Evolutionary conservation across 2,329 filamentous ascomycete species (phyloP).

Genomic region (Tolypocladium ovalisporum): DNA sequence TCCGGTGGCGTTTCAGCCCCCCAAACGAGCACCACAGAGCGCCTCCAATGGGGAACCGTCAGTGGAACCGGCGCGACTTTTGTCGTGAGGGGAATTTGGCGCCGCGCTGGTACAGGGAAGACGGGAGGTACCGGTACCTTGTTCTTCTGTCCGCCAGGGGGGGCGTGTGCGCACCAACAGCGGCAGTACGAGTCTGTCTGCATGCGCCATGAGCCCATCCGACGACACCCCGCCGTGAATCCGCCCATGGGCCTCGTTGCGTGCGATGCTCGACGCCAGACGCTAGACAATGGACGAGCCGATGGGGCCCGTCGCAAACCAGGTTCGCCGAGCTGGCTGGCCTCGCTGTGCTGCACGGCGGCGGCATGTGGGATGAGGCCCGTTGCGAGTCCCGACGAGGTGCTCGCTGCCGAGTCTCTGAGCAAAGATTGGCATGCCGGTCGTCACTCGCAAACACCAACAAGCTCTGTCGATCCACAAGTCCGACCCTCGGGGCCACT

Average conservation of each 20-base stretch:
- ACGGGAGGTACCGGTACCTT: not conserved
- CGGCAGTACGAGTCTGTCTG: too few relatives aligned
- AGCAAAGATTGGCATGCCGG: not conserved
- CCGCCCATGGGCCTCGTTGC: not conserved
- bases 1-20: not conserved
- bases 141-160: too few relatives aligned
- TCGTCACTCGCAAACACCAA: not conserved
- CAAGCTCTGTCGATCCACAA: not conserved
- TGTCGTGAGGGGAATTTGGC: not conserved
- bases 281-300: too few relatives aligned
- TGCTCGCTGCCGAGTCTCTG: not conserved
- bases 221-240: not conserved
- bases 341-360: not conserved
- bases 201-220: too few relatives aligned
- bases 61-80: not conserved
- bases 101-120: too few relatives aligned
- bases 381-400: not conserved
- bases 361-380: not conserved
- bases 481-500: not conserved
- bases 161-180: not conserved
- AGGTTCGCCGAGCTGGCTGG: not conserved
- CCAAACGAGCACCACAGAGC: not conserved
- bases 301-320: not conserved
- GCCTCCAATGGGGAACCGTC: not conserved
- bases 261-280: too few relatives aligned